Base-by-base conservation (phyloP, 176 grass and related monocot genomes). In the Alopecurus myosuroides region DNA sequence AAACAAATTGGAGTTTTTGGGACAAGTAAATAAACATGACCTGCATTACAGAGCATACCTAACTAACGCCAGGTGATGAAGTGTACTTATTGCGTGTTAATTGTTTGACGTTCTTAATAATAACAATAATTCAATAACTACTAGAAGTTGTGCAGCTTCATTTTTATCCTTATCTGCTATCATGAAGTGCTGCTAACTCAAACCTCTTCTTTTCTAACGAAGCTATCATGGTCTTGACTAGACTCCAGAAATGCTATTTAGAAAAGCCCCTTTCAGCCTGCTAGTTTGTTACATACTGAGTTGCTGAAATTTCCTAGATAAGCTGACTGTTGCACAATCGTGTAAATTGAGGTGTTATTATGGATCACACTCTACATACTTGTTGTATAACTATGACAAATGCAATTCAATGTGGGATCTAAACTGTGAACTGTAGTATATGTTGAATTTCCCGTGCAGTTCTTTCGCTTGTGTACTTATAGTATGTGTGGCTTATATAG, bases 401-500 rank as follows among this genome's bases (percentile, higher is more conserved):
- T 68, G 31, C 41, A 77, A 71, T 78, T 53, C 48, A 77, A 11
- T 36, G 52, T 45, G 7, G 28, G 26, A 39, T 18, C 31, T 61
- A 14, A 78, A 65, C 6, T 56, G 4, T 71, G 15, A 77, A 51
- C n/a, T 84, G 4, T 51, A 78, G 26, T 42, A 82, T 82, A 42
- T 66, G 9, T 55, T 65, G 2, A 33, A 86, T 18, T 63, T 85
- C 70, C 23, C 76, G 28, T 77, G 23, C 6, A 45, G 23, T 28
- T 75, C 29, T 58, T 23, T 11, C 62, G 46, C 56, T 52, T 39
- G 2, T 80, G 39, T 50, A 2, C 75, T 74, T 40, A 51, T 15
- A 44, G 12, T 87, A 87, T 46, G 60, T 89, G 37, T 79, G 81
- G 3, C 45, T 78, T 86, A 51, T 85, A 57, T 87, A 98, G 97